phyloP scores from a whole-genome alignment of 441 rosid species.

The Populus hybrid region DNA sequence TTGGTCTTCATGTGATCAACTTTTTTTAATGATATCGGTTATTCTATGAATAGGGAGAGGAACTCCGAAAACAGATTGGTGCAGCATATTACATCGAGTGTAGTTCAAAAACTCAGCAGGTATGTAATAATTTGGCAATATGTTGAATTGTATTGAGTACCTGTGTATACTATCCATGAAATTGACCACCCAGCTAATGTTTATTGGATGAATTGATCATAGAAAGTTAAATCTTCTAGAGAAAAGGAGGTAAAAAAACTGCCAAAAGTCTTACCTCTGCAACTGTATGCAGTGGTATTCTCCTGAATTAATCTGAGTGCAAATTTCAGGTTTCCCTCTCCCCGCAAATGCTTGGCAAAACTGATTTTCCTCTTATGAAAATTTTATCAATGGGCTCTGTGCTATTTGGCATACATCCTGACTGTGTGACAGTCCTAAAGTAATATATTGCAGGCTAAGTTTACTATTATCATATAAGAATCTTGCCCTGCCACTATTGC shows the following conservation, averaged over 20 bases:
- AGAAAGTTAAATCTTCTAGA: not conserved
- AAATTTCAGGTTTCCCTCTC: not conserved
- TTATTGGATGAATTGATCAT: slow-evolving; percentile 4
- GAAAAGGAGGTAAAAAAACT: not conserved
- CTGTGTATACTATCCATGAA: not conserved
- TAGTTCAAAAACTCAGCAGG: slow-evolving; percentile 91
- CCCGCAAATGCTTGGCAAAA: slow-evolving; percentile 6
- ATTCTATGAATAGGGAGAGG: slow-evolving; percentile 63
- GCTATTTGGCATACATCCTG: not conserved
- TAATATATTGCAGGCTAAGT: not conserved
- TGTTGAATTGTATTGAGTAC: not conserved
- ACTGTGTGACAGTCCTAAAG: not conserved
- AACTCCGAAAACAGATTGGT: slow-evolving; percentile 88
- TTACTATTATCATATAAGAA: not conserved
- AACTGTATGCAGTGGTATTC: not conserved
- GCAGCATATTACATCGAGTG: slow-evolving; percentile 92
- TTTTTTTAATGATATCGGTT: not conserved
- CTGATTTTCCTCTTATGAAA: slow-evolving; percentile 3
- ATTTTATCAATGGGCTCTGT: not conserved
- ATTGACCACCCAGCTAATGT: not conserved
- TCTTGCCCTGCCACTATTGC: not conserved
- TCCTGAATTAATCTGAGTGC: not conserved
- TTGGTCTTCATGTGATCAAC: not conserved
- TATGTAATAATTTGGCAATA: slow-evolving; percentile 16
- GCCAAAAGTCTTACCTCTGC: not conserved